Percentiles rank a stretch among this genome's conserved stretches.
Conservation (phyloP, 176 grass and related monocot species). For the Aegilops sharonensis region DNA sequence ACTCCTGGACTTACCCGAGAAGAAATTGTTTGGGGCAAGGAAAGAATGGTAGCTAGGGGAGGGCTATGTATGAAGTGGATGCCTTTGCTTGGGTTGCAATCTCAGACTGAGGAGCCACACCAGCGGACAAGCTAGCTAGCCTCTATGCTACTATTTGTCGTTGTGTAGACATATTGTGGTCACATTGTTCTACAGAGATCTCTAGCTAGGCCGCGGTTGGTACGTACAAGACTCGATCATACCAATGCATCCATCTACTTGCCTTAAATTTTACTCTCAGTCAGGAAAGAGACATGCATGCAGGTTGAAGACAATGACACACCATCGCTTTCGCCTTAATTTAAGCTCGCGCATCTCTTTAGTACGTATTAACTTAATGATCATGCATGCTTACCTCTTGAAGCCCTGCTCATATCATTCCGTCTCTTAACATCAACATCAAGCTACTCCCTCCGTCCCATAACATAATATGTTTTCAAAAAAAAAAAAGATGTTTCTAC, state of each 20-base stretch:
- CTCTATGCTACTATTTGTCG: too few species aligned
- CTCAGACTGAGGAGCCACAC: not conserved
- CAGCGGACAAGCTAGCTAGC: not conserved
- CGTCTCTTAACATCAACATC: not conserved
- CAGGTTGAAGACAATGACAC: not conserved
- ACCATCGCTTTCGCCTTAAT: slow-evolving; percentile 7
- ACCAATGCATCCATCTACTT: too few species aligned
- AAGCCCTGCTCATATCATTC: not conserved
- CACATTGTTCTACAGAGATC: not conserved
- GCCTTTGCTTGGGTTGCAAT: slow-evolving; percentile 38
- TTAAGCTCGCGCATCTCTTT: not conserved
- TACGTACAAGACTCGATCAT: too few species aligned
- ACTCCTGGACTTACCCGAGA: too few species aligned
- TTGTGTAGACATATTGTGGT: not conserved
- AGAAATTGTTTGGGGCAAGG: too few species aligned
- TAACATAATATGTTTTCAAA: too few species aligned
- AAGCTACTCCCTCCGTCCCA: too few species aligned
- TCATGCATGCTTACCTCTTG: too few species aligned
- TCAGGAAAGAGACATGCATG: not conserved
- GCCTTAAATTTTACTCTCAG: not conserved
- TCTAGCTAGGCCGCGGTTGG: too few species aligned
- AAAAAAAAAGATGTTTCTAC: too few species aligned
- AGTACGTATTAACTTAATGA: not conserved
- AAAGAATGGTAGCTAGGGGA: not conserved
- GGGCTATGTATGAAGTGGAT: not conserved